Conservation (phyloP, 208 protist species). For the Acanthamoeba castellanii region DNA sequence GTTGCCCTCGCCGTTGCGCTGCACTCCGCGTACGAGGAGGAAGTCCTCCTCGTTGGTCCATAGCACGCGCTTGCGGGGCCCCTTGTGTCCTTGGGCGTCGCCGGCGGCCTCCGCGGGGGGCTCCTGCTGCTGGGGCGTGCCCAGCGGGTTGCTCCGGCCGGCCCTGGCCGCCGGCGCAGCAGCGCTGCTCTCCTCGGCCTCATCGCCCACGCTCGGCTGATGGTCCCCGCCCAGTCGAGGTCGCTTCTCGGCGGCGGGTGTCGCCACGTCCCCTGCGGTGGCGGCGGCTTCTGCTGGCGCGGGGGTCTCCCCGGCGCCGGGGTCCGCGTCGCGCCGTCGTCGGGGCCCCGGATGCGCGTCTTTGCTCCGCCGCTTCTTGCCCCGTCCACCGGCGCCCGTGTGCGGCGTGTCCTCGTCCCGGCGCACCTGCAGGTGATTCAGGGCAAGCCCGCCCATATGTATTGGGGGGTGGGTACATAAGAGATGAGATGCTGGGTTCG, state of each 20-base stretch:
- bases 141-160: not conserved
- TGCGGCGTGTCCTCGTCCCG: too few relatives aligned
- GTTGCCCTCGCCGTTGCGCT: conserved; percentile 25
- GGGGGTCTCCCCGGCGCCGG: too few relatives aligned
- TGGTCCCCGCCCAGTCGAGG: too few relatives aligned
- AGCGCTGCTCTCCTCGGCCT: not conserved
- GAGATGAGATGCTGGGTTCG: too few relatives aligned
- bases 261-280: too few relatives aligned
- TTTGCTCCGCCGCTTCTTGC: not conserved
- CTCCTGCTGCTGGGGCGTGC: not conserved
- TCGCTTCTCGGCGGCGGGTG: not conserved
- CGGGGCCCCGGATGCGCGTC: too few relatives aligned
- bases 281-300: not conserved
- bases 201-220: not conserved
- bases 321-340: not conserved
- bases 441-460: too few relatives aligned
- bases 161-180: too few relatives aligned
- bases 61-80: not conserved
- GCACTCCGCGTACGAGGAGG: not conserved
- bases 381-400: too few relatives aligned
- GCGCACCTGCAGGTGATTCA: too few relatives aligned
- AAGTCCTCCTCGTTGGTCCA: conserved; percentile 35
- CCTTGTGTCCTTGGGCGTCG: not conserved
- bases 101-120: not conserved
- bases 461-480: too few relatives aligned